These are phyloP conservation scores for Hibiscus mutabilis DNA, from an alignment of 345 rosid species.

Conservation along the genomic window DNA sequence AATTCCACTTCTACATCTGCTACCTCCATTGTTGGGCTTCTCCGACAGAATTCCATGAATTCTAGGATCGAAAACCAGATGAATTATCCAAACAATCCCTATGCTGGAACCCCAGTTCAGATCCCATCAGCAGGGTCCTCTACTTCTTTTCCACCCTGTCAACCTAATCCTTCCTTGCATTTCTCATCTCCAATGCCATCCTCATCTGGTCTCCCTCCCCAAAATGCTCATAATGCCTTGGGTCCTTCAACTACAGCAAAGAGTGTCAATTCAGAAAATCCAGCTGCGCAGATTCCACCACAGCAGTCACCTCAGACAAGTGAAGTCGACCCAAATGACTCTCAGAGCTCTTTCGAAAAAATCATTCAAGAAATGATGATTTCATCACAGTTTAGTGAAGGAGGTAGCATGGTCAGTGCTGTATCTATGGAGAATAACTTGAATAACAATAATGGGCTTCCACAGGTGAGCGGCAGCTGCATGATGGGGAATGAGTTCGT, in stretches of 20 bases:
- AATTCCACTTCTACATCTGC: slow-evolving; percentile 33
- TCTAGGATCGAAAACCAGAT: slow-evolving; percentile 39
- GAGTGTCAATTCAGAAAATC: slow-evolving; percentile 27
- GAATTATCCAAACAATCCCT: slow-evolving; percentile 38
- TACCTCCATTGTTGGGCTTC: slow-evolving; percentile 37
- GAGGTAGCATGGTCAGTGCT: slow-evolving; percentile 30
- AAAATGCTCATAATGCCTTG: slow-evolving; percentile 15
- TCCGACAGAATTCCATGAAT: slow-evolving; percentile 52
- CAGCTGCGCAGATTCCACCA: slow-evolving; percentile 27
- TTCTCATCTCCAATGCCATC: slow-evolving; percentile 41
- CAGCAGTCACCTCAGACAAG: slow-evolving; percentile 36
- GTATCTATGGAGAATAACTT: slow-evolving; percentile 33
- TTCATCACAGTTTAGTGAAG: slow-evolving; percentile 37
- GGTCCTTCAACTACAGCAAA: slow-evolving; percentile 14
- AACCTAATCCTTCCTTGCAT: slow-evolving; percentile 35
- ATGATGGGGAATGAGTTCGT: slow-evolving; percentile 26
- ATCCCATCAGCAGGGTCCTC: slow-evolving; percentile 48
- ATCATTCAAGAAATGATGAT: slow-evolving; percentile 47
- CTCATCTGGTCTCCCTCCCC: slow-evolving; percentile 38
- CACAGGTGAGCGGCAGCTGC: slow-evolving; percentile 21
- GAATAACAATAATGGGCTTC: slow-evolving; percentile 26
- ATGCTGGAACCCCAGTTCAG: slow-evolving; percentile 39
- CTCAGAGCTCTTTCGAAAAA: slow-evolving; percentile 50
- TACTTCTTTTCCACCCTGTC: slow-evolving; percentile 34
- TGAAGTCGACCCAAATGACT: slow-evolving; percentile 38